Evolutionary conservation across 352 stramenopile species (phyloP), one percentile per base, ranked within the genome.

Genomic region (Phytopythium oedochilum): DNA sequence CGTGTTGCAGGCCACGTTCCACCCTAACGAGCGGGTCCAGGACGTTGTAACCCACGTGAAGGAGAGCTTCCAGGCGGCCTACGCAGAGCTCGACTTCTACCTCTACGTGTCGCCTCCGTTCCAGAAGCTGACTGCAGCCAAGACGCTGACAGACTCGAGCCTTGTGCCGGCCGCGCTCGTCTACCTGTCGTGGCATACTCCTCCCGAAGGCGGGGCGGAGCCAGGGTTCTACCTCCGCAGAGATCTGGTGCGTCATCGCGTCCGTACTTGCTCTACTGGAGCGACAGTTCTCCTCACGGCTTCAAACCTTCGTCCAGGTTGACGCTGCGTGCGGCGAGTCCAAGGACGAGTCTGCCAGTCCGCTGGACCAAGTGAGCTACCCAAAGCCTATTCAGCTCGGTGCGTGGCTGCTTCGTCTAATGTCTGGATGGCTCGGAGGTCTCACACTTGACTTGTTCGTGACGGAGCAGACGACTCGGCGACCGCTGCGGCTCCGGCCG

Each of bases 91-190:
- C 52, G 38, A 53, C 28, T 93, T 94, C 58, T 86, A 88, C 60
- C 67, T 96, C 9, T 96, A 91, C 61, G 73, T 92, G 22, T 86
- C 83, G 17, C 86, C 86, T 11, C 83, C 86, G 2, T 81, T 71
- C 22, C 78, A 91, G 42, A 89, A 82, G 54, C 61, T 96, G 26
- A 57, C 56, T 9, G 40, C 61, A 9, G 54, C 64, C 10, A 88
- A 89, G 56, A 83, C 83, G 17, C 61, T 96, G 22, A 55, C 66
- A 0, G 74, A 93, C 8, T 66, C 92, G 18, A 80, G 81, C 31
- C 72, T 96, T 25, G 80, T 94, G 23, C 86, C 86, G 47, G 86
- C 86, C 29, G 84, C 83, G 14, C 64, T 90, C 40, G 68, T 65
- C 52, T 94, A 94, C 57, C 64, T 96, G 2, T 89, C 78, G 28